A percentile compares a stretch with the other conserved stretches of the same genome.
Conservation (phyloP, 2,329 filamentous ascomycete species). For the Monilinia fructicola region DNA sequence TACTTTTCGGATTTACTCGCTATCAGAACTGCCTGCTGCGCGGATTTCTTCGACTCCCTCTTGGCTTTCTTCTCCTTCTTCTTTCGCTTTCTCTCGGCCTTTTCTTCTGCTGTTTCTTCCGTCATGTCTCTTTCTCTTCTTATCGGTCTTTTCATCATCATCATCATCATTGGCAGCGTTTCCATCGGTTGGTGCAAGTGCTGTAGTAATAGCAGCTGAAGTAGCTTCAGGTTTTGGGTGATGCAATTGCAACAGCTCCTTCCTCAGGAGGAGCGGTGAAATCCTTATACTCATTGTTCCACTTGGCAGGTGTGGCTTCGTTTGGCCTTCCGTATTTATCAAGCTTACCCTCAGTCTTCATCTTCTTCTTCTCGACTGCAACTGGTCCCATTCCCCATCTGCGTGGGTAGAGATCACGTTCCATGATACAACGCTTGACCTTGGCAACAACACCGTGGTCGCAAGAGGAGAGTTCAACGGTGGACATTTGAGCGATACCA, state of each 20-base stretch:
- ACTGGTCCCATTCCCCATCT: slow-evolving; percentile 95
- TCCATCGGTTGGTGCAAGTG: slow-evolving; percentile 43
- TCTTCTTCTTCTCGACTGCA: slow-evolving; percentile 97
- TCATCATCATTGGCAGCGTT: slow-evolving; percentile 52
- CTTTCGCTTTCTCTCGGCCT: slow-evolving; percentile 52
- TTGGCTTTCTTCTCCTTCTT: slow-evolving; percentile 54
- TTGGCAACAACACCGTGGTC: slow-evolving; percentile 98
- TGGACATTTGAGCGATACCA: slow-evolving; percentile 96
- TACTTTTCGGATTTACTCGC: slow-evolving; percentile 44
- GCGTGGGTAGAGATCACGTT: slow-evolving; percentile 94
- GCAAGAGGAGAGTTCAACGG: slow-evolving; percentile 93
- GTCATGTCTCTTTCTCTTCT: slow-evolving; percentile 79
- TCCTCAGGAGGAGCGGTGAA: slow-evolving; percentile 59
- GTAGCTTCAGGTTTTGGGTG: slow-evolving; percentile 44
- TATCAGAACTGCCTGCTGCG: slow-evolving; percentile 44
- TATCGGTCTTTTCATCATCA: slow-evolving; percentile 60
- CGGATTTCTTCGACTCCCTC: slow-evolving; percentile 51
- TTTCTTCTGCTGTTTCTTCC: slow-evolving; percentile 69
- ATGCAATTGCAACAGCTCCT: slow-evolving; percentile 41
- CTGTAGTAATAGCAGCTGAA: slow-evolving; percentile 43
- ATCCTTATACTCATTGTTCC: slow-evolving; percentile 91
- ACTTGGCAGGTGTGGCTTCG: slow-evolving; percentile 89
- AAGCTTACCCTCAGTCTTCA: slow-evolving; percentile 96
- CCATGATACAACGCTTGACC: slow-evolving; percentile 99
- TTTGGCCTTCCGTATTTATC: slow-evolving; percentile 96